Evolutionary conservation across 805 yeast species (phyloP), one percentile per base, ranked within the genome.

Genomic region (Phaffomyces antillensis): DNA sequence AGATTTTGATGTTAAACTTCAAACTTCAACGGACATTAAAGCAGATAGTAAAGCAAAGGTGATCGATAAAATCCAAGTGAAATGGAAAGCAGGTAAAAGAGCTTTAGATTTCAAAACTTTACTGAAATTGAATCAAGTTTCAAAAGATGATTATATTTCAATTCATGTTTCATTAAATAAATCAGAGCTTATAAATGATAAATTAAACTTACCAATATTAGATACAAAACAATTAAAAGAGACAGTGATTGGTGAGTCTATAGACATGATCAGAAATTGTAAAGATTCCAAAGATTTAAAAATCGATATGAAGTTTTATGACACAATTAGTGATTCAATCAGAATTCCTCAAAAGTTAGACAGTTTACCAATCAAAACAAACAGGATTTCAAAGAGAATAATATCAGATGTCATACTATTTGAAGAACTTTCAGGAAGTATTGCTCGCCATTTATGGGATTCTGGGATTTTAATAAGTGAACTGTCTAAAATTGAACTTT

Each of bases 381-480:
- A 52, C 1, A 47, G 57, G 32, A 40, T 41, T 2, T 44, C 58
- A 2, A 42, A 53, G 33, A 46, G 62, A 36, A 7, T 37, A 7
- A 37, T 53, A 0, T 37, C 41, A 4, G 44, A 40, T 17, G 38
- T 47, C 1, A 16, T 39, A 6, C 32, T 68, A 26, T 48, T 47
- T 28, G 74, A 70, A 44, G 72, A 70, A 39, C 49, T 65, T 0
- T 68, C 71, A 2, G 62, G 68, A 34, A 65, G 61, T 41, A 65
- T 70, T 26, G 74, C 73, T 15, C 54, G 70, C 33, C 73, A 70
- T 46, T 46, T 70, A 18, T 70, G 75, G 75, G 72, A 68, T 47
- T 69, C 67, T 7, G 71, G 69, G 2, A 51, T 64, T 5, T 28
- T 54, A 12, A 40, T 59, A 9, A 52, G 49, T 39, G 45, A 43